These are phyloP conservation scores for Corymbia citriodora DNA, from an alignment of 441 rosid species.

Conservation along the genomic window DNA sequence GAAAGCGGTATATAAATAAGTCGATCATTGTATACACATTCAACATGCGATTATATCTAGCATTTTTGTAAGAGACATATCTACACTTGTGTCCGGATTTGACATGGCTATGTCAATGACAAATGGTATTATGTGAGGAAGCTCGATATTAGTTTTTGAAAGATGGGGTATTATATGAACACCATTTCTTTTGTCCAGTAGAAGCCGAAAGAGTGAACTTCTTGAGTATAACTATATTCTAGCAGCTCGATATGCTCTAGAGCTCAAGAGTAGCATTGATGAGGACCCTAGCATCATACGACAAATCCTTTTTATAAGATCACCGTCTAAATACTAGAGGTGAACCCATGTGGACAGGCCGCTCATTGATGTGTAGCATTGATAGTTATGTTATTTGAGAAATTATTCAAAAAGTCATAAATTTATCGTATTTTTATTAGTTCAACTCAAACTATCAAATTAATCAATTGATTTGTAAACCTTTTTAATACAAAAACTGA, in stretches of 20 bases:
- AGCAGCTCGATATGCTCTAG: neutral
- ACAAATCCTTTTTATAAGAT: neutral
- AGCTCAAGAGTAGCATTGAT: neutral
- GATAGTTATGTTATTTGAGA: neutral
- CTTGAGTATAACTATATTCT: neutral
- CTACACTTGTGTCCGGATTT: neutral
- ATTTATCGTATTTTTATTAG: accelerated
- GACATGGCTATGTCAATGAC: neutral
- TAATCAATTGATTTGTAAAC: neutral
- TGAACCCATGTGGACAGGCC: neutral
- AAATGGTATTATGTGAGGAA: neutral
- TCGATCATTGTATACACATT: neutral
- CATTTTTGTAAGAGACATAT: neutral
- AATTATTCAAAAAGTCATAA: neutral
- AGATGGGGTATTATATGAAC: neutral
- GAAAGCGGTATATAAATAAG: neutral
- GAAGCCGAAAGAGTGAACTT: neutral
- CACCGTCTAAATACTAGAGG: neutral
- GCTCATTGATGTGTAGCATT: neutral
- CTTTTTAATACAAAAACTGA: neutral
- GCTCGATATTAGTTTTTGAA: neutral
- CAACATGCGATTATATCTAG: neutral
- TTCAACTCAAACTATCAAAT: neutral
- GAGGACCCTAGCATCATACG: neutral
- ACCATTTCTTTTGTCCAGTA: neutral